Base-by-base conservation (phyloP, 116 monocot genomes). In the Dioscorea cayenensis region DNA sequence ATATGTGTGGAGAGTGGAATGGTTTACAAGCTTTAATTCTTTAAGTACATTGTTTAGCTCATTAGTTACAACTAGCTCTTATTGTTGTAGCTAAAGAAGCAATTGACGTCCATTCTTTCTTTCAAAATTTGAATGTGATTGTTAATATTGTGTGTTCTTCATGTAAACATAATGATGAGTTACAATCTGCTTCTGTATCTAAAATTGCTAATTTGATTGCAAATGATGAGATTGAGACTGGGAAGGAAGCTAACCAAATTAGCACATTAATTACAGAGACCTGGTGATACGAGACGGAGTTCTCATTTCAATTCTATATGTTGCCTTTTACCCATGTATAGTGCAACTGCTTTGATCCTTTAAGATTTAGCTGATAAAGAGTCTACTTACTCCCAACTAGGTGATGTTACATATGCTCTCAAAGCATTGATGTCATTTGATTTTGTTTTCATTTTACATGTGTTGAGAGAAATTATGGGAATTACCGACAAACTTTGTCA, bases 41-140 rank as follows among this genome's bases (percentile, higher is more conserved):
- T 76, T 19, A 65, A 23, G 59, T 74, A 7, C 66, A 66, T 67
- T 74, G n/a, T 52, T 74, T 74, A 35, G 58, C 55, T 17, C 66
- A 74, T 58, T 18, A 21, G 1, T 43, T 74, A 11, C 28, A 66
- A 37, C 59, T 74, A 16, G n/a, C 75, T 29, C 21, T 68, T 35
- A 23, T 75, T 67, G 21, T 16, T 37, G 27, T 60, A 60, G 66
- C 65, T 36, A 66, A 28, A 36, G 74, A 74, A 29, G 28, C 59
- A 1, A 25, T 66, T 19, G 16, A 50, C 16, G 19, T 74, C 22
- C 36, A 74, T 67, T 35, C 66, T n/a, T 74, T 66, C 17, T 67
- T 74, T 60, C 18, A 32, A 23, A 61, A 67, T 48, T 59, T 68
- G 52, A 66, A 9, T 37, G 59, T n/a, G 17, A 43, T 75, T 59